These are phyloP conservation scores for Talaromyces islandicus DNA, from an alignment of 2,329 filamentous ascomycete genomes.

Conservation along the genomic window DNA sequence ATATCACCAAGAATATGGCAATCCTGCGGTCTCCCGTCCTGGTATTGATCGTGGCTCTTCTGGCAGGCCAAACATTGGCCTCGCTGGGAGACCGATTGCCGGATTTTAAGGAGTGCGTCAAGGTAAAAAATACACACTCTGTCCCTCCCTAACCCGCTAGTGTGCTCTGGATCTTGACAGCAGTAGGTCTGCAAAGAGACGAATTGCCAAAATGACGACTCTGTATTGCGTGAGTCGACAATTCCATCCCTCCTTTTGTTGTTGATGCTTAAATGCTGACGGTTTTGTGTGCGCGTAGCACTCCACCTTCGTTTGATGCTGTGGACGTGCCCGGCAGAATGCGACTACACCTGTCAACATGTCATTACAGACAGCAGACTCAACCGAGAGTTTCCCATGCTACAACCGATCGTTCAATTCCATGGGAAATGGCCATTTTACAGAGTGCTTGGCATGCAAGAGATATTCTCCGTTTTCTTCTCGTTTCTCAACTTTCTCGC, in stretches of 20 bases:
- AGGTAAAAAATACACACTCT: conserved; percentile 48
- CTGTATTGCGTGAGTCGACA: conserved; percentile 61
- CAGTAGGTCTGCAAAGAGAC: conserved; percentile 68
- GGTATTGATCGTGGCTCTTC: conserved; percentile 23
- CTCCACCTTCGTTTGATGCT: conserved; percentile 78
- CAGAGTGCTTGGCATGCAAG: conserved; percentile 86
- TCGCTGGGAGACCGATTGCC: conserved; percentile 79
- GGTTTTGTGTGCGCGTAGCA: conserved; percentile 46
- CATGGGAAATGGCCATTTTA: conserved; percentile 98
- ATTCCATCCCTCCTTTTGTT: neutral
- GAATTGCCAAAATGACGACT: conserved; percentile 67
- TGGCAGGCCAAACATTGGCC: conserved; percentile 47
- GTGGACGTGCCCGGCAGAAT: conserved; percentile 90
- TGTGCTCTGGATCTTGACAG: conserved; percentile 4
- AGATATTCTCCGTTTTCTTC: conserved; percentile 90
- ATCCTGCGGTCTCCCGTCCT: neutral
- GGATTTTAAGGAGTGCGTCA: conserved; percentile 80
- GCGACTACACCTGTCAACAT: conserved; percentile 97
- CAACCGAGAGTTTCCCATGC: conserved; percentile 56
- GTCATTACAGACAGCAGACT: conserved; percentile 72
- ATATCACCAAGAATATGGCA: neutral
- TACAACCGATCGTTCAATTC: conserved; percentile 74
- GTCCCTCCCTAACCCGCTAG: neutral
- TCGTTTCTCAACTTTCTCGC: conserved; percentile 85
- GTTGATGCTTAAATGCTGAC: conserved; percentile 32